phyloP scores from a whole-genome alignment of 192 early-diverging fungal genomes.

The Backusella parvicylindrica region DNA sequence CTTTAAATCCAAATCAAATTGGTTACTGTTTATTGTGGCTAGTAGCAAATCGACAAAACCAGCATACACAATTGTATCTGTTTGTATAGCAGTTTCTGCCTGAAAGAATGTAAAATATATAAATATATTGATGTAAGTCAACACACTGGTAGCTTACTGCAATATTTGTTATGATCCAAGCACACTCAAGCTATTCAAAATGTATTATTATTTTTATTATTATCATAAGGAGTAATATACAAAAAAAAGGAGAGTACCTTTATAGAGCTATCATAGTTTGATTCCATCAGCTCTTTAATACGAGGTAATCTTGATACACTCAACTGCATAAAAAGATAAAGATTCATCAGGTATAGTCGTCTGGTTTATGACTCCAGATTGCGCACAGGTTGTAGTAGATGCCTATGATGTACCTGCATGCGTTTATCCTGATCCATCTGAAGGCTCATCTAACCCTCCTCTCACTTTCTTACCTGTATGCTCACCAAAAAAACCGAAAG shows the following conservation, averaged over 20 bases:
- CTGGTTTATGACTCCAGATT: no score
- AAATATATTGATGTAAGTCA: no score
- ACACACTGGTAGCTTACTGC: slow-evolving; percentile 31
- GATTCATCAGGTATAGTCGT: no score
- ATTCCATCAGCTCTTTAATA: slow-evolving; percentile 13
- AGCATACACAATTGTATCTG: slow-evolving; percentile 14
- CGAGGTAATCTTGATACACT: no score
- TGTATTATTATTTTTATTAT: background rate
- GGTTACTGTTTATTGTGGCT: background rate
- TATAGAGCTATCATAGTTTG: background rate
- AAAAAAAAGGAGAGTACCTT: slow-evolving; percentile 11
- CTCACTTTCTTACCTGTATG: no score
- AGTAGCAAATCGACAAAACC: slow-evolving; percentile 23
- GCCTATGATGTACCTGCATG: no score
- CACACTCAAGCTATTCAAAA: slow-evolving; percentile 30
- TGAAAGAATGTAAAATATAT: no score
- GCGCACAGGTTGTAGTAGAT: no score
- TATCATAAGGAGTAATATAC: background rate
- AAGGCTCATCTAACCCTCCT: no score
- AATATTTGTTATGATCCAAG: slow-evolving; percentile 41
- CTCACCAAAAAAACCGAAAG: no score
- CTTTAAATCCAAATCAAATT: background rate
- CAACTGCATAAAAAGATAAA: no score
- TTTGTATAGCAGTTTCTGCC: slow-evolving; percentile 33
- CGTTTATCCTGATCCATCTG: no score